Evolutionary conservation across 306 rosid species (phyloP), one percentile per base, ranked within the genome.

Genomic region (Vicia sativa): DNA sequence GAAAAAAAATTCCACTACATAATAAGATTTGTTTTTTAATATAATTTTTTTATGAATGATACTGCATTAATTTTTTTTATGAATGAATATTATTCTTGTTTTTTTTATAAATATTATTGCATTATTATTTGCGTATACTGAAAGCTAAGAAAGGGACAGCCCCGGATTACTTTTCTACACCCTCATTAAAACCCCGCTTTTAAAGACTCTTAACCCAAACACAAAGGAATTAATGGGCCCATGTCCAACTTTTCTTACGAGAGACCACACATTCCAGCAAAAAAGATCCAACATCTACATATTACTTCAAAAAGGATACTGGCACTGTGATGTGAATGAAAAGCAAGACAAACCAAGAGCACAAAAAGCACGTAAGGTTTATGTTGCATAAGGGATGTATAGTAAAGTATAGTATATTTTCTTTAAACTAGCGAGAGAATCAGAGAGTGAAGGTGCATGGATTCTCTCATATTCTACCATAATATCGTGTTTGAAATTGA

Each of bases 161-260:
- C 5, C 49, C 46, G 7, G 16, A 8, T 37, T 3, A 62, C 29
- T 65, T 45, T 70, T 10, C 21, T 15, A 55, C 12, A 26, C 4
- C 53, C 60, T 39, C 21, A 8, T 16, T 23, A n/a, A n/a, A 62
- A 39, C 9, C 16, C 12, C 8, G 26, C 46, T 67, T 48, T 26
- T 31, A 63, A 56, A 31, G 13, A 23, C 63, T 13, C 54, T 52
- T 52, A 67, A 49, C 14, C 43, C 35, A 48, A 56, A 68, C 53
- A 62, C 43, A 41, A 65, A 72, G 78, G 41, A 61, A 55, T 26
- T 19, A 2, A 57, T n/a, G 81, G 71, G 62, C 86, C 79, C 69
- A 77, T 60, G 28, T 42, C 61, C 75, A 54, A 54, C 69, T 53
- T 21, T 49, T 57, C 44, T 55, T 2, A 2, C 14, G 43, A 50